Evolutionary conservation across 2,329 filamentous ascomycete genomes (phyloP).

Genomic region (Monosporascus sp.): DNA sequence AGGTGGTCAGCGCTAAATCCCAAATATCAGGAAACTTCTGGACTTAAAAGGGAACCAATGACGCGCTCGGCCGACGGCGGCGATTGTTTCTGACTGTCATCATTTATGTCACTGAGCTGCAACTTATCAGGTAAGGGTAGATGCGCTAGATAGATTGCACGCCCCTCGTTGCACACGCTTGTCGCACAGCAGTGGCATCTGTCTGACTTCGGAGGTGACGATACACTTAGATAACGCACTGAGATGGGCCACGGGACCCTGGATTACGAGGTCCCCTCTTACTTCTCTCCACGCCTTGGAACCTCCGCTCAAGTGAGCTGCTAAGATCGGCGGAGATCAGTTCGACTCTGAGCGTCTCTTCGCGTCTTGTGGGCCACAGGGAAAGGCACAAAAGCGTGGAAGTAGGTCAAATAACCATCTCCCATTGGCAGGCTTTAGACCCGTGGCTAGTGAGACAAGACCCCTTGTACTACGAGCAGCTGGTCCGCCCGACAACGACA

Average conservation of each 20-base stretch:
- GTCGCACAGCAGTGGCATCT: not conserved
- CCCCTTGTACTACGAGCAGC: no score
- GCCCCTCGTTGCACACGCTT: no score
- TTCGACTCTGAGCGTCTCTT: not conserved
- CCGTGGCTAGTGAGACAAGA: not conserved
- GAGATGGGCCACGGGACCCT: not conserved
- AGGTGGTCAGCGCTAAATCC: not conserved
- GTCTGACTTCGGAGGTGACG: not conserved
- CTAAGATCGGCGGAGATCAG: not conserved
- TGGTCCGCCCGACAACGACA: not conserved
- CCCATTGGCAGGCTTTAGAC: not conserved
- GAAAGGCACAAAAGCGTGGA: not conserved
- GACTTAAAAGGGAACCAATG: not conserved
- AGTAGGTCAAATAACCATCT: no score
- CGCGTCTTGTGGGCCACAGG: not conserved
- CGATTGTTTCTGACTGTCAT: not conserved
- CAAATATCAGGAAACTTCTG: not conserved
- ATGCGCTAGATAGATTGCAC: not conserved
- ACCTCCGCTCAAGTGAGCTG: not conserved
- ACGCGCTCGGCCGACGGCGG: not conserved
- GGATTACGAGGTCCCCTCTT: not conserved
- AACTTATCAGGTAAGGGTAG: not conserved
- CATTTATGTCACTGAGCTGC: no score
- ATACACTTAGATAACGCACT: not conserved
- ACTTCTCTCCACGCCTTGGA: not conserved